Conservation (phyloP, 1,139 yeast species). For the Fermentozyma sake region DNA sequence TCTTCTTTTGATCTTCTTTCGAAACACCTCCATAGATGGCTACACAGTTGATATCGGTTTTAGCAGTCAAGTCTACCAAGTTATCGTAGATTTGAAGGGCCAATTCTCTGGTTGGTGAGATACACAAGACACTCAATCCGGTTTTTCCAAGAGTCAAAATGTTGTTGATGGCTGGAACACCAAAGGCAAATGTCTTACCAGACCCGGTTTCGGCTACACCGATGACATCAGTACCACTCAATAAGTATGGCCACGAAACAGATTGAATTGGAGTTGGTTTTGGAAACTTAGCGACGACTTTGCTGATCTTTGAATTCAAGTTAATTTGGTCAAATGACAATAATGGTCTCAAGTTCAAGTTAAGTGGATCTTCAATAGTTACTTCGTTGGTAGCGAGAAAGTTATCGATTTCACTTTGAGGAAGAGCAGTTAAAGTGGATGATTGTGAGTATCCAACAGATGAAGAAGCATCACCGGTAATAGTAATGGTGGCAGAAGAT, state of each 20-base stretch:
- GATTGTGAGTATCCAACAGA: constrained; percentile 27
- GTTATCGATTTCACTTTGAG: constrained; percentile 54
- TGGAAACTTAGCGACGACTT: constrained; percentile 63
- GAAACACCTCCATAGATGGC: constrained; percentile 98
- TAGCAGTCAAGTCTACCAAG: constrained; percentile 60
- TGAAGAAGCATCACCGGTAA: constrained; percentile 10
- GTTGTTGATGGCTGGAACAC: constrained; percentile 91
- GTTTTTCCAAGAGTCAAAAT: constrained; percentile 40
- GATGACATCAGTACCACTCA: constrained; percentile 78
- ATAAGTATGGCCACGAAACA: constrained; percentile 92
- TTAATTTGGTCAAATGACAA: constrained; percentile 60
- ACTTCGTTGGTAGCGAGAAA: constrained; percentile 74
- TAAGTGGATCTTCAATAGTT: constrained; percentile 66
- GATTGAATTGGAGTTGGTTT: constrained; percentile 96
- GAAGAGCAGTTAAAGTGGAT: constrained; percentile 22
- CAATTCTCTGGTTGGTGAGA: constrained; percentile 96
- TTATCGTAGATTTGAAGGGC: constrained; percentile 93
- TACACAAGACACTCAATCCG: constrained; percentile 72
- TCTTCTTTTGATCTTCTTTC: constrained; percentile 80
- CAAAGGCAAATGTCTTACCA: constrained; percentile 96
- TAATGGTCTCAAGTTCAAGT: constrained; percentile 57
- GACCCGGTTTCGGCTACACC: constrained; percentile 99
- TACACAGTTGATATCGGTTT: constrained; percentile 63
- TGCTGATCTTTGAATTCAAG: constrained; percentile 52
- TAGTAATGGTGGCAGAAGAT: constrained; percentile 7